Evolutionary conservation across 2,329 filamentous ascomycete species (phyloP).

Genomic region (Colletotrichum lindemuthianum): DNA sequence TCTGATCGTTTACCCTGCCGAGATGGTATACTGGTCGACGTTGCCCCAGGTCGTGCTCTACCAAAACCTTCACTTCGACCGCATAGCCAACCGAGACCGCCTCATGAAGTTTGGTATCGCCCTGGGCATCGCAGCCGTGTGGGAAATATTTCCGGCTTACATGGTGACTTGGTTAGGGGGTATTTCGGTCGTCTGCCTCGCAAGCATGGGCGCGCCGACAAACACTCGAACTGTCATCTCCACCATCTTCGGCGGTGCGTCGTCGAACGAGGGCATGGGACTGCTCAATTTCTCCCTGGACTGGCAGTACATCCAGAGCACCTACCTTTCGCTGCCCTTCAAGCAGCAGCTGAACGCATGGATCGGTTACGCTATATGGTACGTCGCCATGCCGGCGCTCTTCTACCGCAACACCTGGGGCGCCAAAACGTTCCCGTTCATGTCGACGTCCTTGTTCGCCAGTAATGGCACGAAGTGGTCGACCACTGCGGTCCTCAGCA

Average conservation of each 20-base stretch:
- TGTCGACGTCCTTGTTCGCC: conserved; percentile 43
- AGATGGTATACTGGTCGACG: conserved; percentile 47
- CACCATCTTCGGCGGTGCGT: conserved; percentile 53
- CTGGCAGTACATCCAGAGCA: conserved; percentile 54
- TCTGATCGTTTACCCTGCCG: conserved; percentile 45
- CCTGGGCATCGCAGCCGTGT: conserved; percentile 49
- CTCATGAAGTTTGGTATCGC: conserved; percentile 44
- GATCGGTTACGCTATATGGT: conserved; percentile 50
- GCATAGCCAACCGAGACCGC: conserved; percentile 39
- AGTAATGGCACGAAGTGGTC: conserved; percentile 40
- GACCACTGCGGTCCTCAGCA: conserved; percentile 39
- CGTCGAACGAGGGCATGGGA: conserved; percentile 50
- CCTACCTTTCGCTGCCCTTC: conserved; percentile 48
- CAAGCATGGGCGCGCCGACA: conserved; percentile 49
- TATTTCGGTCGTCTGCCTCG: conserved; percentile 56
- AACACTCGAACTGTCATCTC: conserved; percentile 39
- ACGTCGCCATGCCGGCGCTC: conserved; percentile 47
- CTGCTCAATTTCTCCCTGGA: conserved; percentile 53
- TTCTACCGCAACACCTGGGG: conserved; percentile 55
- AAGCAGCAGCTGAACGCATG: conserved; percentile 49
- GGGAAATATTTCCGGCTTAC: conserved; percentile 59
- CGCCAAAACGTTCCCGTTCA: conserved; percentile 45
- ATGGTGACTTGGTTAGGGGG: conserved; percentile 54
- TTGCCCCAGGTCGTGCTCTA: conserved; percentile 46
- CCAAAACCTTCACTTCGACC: conserved; percentile 47